Percentiles rank a stretch among this genome's conserved stretches.
Conservation (phyloP, 495 filamentous ascomycete species). For the Aspergillus asperescens region DNA sequence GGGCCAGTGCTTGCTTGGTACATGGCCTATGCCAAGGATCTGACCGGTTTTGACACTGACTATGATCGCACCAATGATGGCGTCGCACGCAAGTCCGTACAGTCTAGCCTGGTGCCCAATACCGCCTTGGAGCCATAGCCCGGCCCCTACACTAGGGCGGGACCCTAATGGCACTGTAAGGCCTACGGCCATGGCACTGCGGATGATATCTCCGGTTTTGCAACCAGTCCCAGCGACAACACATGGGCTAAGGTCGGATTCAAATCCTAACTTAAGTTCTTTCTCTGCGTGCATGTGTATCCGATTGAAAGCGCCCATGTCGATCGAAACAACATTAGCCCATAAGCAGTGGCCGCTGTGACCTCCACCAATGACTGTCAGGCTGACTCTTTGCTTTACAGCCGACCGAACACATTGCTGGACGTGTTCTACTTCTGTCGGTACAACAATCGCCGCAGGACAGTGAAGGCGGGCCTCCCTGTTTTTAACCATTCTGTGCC, state of each 20-base stretch:
- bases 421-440: slow-evolving; percentile 47
- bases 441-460: slow-evolving; percentile 44
- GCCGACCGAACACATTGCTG: slow-evolving; percentile 58
- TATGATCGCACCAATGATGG: slow-evolving; percentile 54
- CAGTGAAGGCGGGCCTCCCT: slow-evolving; percentile 43
- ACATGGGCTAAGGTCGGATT: slow-evolving; percentile 25
- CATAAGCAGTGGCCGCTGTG: slow-evolving; percentile 56
- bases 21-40: slow-evolving; percentile 46
- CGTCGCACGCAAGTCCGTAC: slow-evolving; percentile 56
- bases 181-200: slow-evolving; percentile 43
- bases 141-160: slow-evolving; percentile 58
- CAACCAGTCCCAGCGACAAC: slow-evolving; percentile 50
- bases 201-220: slow-evolving; percentile 53
- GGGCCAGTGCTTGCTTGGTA: slow-evolving; percentile 47
- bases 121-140: slow-evolving; percentile 60
- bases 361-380: slow-evolving; percentile 54
- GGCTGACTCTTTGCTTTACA: slow-evolving; percentile 41
- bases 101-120: slow-evolving; percentile 55
- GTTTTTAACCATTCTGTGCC: slow-evolving; percentile 45
- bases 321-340: slow-evolving; percentile 50
- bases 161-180: slow-evolving; percentile 55
- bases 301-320: slow-evolving; percentile 54
- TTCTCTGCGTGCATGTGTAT: slow-evolving; percentile 39
- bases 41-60: slow-evolving; percentile 51
- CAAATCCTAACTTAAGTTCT: slow-evolving; percentile 16